A percentile compares a stretch with the other conserved stretches of the same genome.
Evolutionary conservation across 352 stramenopile genomes (phyloP).

Genomic region (Phytophthora hybrid): DNA sequence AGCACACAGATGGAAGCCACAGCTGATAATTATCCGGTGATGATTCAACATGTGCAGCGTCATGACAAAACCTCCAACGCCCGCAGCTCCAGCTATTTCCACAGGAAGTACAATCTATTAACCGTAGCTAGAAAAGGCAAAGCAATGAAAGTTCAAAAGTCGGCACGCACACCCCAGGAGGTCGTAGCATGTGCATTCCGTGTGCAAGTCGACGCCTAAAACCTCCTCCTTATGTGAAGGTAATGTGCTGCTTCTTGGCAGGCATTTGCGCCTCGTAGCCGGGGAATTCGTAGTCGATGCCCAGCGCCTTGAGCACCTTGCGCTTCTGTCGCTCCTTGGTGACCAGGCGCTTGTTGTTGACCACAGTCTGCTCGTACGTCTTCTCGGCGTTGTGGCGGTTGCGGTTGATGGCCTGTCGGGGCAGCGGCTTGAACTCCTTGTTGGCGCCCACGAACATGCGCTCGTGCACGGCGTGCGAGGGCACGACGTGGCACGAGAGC

Average conservation of each 20-base stretch:
- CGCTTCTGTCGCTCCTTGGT: conserved; percentile 84
- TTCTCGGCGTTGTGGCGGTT: conserved; percentile 84
- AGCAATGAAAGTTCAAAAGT: conserved; percentile 21
- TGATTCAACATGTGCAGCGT: no score
- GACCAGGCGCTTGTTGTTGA: conserved; percentile 78
- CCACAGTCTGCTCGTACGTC: conserved; percentile 76
- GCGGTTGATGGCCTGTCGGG: conserved; percentile 72
- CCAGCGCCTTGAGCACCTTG: conserved; percentile 72
- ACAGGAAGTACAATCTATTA: conserved; percentile 47
- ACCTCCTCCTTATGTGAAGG: conserved; percentile 54
- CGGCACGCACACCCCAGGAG: not conserved
- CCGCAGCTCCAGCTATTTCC: not conserved
- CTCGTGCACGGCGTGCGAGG: conserved; percentile 87
- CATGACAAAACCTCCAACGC: not conserved
- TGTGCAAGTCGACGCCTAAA: conserved; percentile 4
- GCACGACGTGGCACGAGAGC: conserved; percentile 94
- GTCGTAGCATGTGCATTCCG: conserved; percentile 4
- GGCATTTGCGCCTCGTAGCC: conserved; percentile 74
- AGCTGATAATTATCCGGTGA: not conserved
- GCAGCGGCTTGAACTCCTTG: conserved; percentile 83
- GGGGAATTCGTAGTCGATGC: conserved; percentile 89
- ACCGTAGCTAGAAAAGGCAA: conserved; percentile 28
- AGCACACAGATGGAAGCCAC: not conserved
- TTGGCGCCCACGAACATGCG: conserved; percentile 89
- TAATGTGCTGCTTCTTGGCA: conserved; percentile 81